Percentiles rank a stretch among this genome's conserved stretches.
Evolutionary conservation across 345 rosid genomes (phyloP).

Genomic region (Cardamine resedifolia): DNA sequence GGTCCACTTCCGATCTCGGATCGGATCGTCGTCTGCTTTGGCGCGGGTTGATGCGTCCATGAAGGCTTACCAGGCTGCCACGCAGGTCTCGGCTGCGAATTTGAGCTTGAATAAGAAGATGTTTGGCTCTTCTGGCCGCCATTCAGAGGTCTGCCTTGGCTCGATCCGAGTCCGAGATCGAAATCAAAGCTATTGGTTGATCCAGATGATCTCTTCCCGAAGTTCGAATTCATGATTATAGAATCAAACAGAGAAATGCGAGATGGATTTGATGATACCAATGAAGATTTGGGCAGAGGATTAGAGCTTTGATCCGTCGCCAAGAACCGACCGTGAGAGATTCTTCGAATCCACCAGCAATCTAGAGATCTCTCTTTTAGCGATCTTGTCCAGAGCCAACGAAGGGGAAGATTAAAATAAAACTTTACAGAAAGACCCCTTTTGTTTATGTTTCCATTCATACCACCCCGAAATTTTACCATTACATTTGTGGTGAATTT

Average conservation of each 20-base stretch:
- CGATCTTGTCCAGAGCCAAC: conserved; percentile 21
- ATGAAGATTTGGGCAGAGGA: background rate
- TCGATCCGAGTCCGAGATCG: conserved; percentile 79
- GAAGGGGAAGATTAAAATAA: background rate
- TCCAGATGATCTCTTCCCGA: conserved; percentile 60
- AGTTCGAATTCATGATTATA: conserved; percentile 55
- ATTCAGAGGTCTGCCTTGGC: conserved; percentile 59
- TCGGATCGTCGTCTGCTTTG: conserved; percentile 44
- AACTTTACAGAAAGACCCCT: conserved; percentile 24
- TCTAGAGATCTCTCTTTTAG: conserved; percentile 26
- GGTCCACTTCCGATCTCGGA: conserved; percentile 52
- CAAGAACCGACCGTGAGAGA: conserved; percentile 19
- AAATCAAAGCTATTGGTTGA: conserved; percentile 57
- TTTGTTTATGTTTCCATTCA: background rate
- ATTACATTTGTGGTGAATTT: background rate
- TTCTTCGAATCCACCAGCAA: conserved; percentile 27
- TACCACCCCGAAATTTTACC: background rate
- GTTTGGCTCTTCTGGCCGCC: conserved; percentile 69
- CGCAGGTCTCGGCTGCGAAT: conserved; percentile 62
- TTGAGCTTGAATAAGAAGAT: conserved; percentile 48
- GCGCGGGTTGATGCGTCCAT: conserved; percentile 88
- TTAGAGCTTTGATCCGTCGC: conserved; percentile 22
- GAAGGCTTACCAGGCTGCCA: conserved; percentile 80
- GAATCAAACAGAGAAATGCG: conserved; percentile 10
- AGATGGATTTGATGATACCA: conserved; percentile 11